phyloP scores from a whole-genome alignment of 176 grass and related monocot species.

The Paspalum notatum region DNA sequence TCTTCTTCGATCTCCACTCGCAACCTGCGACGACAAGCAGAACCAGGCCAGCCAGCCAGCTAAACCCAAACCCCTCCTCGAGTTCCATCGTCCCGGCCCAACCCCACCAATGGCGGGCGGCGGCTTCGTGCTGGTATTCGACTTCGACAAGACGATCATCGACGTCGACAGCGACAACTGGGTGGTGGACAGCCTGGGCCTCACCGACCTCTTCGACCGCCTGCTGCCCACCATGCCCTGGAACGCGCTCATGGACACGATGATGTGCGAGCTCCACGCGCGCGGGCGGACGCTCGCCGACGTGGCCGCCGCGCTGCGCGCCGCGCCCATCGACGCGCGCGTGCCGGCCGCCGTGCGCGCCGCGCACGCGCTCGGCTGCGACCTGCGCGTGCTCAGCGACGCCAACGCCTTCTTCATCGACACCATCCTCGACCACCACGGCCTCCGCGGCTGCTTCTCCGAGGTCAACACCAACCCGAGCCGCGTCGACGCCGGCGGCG shows the following conservation, averaged over 20 bases:
- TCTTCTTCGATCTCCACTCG: not conserved
- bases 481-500: constrained; percentile 51
- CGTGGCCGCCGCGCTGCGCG: constrained; percentile 45
- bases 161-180: constrained; percentile 94
- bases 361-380: constrained; percentile 72
- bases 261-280: constrained; percentile 69
- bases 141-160: constrained; percentile 98
- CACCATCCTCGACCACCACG: constrained; percentile 75
- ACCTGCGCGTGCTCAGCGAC: constrained; percentile 83
- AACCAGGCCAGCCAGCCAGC: not conserved
- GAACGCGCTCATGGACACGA: constrained; percentile 85
- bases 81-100: not conserved
- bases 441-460: constrained; percentile 68
- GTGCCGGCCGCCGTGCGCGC: constrained; percentile 52
- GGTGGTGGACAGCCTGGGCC: constrained; percentile 65
- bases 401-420: constrained; percentile 94
- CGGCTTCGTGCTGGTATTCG: constrained; percentile 66
- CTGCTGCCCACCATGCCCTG: constrained; percentile 92
- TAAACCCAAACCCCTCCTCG: not conserved
- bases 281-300: constrained; percentile 49
- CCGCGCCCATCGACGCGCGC: constrained; percentile 57
- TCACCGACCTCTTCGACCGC: constrained; percentile 67
- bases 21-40: not conserved
- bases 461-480: constrained; percentile 90
- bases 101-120: constrained; percentile 41